phyloP scores from a whole-genome alignment of 371 early-diverging fungal genomes.

The Mucor sp. region DNA sequence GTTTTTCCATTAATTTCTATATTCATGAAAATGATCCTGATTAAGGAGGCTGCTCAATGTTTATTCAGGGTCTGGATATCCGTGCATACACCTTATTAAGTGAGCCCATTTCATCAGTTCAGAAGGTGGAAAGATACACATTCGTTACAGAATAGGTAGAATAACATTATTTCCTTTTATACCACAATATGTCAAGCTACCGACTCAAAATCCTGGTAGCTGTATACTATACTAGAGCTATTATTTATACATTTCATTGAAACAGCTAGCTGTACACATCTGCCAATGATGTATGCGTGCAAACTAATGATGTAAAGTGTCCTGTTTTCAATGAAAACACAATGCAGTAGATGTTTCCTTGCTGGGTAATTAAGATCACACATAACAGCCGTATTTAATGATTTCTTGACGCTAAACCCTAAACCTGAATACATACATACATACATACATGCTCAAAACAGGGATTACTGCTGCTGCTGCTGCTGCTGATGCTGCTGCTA shows the following conservation, averaged over 20 bases:
- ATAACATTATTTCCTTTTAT: not conserved
- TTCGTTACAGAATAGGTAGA: not conserved
- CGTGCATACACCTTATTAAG: slow-evolving; percentile 9
- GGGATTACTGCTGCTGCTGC: not conserved
- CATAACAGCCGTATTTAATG: not conserved
- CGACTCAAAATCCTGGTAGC: not conserved
- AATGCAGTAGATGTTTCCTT: not conserved
- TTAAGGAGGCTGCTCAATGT: not conserved
- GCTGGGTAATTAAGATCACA: not conserved
- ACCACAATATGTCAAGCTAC: not conserved
- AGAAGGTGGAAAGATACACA: slow-evolving; percentile 17
- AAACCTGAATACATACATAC: not conserved
- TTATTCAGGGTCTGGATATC: slow-evolving; percentile 13
- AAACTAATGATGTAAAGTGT: not conserved
- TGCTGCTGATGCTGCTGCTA: not conserved
- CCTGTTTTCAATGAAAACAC: not conserved
- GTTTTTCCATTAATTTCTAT: not conserved
- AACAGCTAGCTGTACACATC: not conserved
- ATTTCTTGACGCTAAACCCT: not conserved
- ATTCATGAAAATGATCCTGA: not conserved
- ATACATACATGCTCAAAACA: not conserved
- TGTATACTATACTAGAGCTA: not conserved
- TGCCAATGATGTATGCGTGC: not conserved
- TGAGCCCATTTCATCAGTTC: not conserved
- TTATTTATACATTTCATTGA: not conserved